phyloP scores from a whole-genome alignment of 345 rosid species.

The Moricandia arvensis region DNA sequence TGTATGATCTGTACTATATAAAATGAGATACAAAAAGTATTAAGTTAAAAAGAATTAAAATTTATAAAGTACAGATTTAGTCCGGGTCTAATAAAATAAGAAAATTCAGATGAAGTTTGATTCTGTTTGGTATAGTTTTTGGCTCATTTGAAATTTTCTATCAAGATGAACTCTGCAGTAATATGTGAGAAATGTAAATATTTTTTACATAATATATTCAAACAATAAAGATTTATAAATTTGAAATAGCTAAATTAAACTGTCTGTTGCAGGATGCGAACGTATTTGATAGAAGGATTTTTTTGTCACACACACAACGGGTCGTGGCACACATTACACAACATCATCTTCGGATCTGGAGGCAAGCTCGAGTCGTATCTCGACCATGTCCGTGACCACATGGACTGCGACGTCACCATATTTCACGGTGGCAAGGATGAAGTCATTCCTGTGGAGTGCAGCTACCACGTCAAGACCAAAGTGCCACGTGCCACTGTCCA shows the following conservation, averaged over 20 bases:
- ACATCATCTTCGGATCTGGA: constrained; percentile 84
- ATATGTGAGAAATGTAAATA: background rate
- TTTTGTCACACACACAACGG: constrained; percentile 88
- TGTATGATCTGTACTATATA: background rate
- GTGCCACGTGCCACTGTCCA: constrained; percentile 60
- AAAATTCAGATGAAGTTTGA: background rate
- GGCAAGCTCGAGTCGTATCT: constrained; percentile 73
- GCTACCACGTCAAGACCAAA: constrained; percentile 55
- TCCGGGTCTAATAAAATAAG: background rate
- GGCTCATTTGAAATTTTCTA: background rate
- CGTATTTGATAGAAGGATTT: constrained; percentile 85
- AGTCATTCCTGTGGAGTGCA: constrained; percentile 83
- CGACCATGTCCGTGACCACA: constrained; percentile 54
- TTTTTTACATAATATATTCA: background rate
- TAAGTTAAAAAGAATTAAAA: background rate
- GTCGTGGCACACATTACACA: constrained; percentile 96
- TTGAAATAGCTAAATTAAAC: background rate
- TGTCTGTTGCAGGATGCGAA: constrained; percentile 40
- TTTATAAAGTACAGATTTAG: background rate
- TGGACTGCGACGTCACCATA: constrained; percentile 63
- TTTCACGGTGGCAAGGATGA: constrained; percentile 80
- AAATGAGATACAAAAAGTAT: constrained; percentile 1
- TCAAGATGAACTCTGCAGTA: background rate
- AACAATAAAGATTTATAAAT: background rate
- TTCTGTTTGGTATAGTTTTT: background rate